phyloP scores from a whole-genome alignment of 192 early-diverging fungal genomes.

The Coemansia sp. region DNA sequence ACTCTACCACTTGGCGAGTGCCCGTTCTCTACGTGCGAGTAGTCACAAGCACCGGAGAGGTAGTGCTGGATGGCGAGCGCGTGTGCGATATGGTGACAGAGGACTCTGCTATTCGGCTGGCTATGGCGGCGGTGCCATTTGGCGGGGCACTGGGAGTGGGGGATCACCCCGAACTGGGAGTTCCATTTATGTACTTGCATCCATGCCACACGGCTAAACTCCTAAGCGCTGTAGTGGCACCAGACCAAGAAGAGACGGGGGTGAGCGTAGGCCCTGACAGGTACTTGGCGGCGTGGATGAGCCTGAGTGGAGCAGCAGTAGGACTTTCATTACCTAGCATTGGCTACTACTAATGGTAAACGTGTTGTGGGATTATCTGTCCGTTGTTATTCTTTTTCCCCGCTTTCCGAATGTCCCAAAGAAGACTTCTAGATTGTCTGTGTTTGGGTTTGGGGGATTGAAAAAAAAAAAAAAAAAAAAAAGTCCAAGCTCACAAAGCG shows the following conservation, averaged over 20 bases:
- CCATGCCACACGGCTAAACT: conserved; percentile 51
- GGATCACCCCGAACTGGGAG: conserved; percentile 40
- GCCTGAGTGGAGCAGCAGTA: conserved; percentile 36
- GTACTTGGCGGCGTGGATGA: conserved; percentile 40
- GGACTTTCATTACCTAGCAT: conserved; percentile 27
- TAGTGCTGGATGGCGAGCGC: conserved; percentile 11
- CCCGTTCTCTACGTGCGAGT: conserved; percentile 37
- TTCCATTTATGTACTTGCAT: conserved; percentile 43
- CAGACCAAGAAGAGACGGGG: neutral
- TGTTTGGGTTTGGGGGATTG: neutral
- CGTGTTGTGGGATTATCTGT: neutral
- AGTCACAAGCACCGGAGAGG: neutral
- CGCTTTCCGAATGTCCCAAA: neutral
- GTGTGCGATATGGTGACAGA: conserved; percentile 13
- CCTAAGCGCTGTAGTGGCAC: conserved; percentile 18
- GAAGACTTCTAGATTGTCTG: neutral
- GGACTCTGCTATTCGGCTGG: conserved; percentile 19
- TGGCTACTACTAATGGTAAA: neutral
- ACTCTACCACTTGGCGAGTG: conserved; percentile 41
- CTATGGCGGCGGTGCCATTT: conserved; percentile 43
- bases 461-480: neutral
- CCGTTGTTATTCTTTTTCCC: neutral
- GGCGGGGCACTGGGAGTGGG: conserved; percentile 49
- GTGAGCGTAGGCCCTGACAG: conserved; percentile 8
- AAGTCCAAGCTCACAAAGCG: conserved; percentile 1